Evolutionary conservation across 2,329 filamentous ascomycete genomes (phyloP).

Genomic region (Tolypocladium cylindrosporum): DNA sequence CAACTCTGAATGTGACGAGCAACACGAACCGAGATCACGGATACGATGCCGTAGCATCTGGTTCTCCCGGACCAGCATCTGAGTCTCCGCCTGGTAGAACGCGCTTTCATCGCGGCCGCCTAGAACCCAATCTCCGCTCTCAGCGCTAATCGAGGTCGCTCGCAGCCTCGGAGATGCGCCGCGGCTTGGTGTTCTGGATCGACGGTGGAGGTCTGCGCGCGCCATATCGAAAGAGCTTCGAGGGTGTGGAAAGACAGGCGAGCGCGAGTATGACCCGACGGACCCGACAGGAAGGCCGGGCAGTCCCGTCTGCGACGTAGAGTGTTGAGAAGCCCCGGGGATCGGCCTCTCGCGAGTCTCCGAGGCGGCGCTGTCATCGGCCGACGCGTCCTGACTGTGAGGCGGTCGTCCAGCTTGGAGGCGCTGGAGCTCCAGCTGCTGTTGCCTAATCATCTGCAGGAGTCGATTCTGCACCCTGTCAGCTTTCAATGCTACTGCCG

Average conservation of each 20-base stretch:
- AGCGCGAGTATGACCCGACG: conserved; percentile 37
- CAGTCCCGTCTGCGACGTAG: conserved; percentile 20
- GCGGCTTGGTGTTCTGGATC: conserved; percentile 50
- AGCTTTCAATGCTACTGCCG: neutral
- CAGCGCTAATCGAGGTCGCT: conserved; percentile 47
- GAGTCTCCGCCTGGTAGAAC: conserved; percentile 75
- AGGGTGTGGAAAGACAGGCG: conserved; percentile 37
- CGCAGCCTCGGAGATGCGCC: conserved; percentile 46
- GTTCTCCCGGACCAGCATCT: conserved; percentile 68
- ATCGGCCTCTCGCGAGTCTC: conserved; percentile 32
- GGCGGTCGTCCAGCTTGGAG: conserved; percentile 38
- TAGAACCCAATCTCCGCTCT: conserved; percentile 51
- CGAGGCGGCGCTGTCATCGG: conserved; percentile 38
- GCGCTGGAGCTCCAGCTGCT: conserved; percentile 60
- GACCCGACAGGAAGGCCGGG: conserved; percentile 18
- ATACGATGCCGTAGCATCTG: conserved; percentile 73
- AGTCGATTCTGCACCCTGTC: conserved; percentile 52
- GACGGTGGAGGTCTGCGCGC: conserved; percentile 43
- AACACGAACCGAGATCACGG: conserved; percentile 53
- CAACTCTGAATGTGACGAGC: neutral
- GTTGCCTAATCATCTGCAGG: conserved; percentile 64
- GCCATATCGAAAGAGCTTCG: conserved; percentile 51
- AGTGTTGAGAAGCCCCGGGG: conserved; percentile 23
- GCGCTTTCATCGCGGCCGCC: conserved; percentile 64
- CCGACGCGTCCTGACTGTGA: conserved; percentile 26